A percentile compares a stretch with the other conserved stretches of the same genome.
Conservation (phyloP, 176 grass and related monocot species). For the Oropetium thomaeum region DNA sequence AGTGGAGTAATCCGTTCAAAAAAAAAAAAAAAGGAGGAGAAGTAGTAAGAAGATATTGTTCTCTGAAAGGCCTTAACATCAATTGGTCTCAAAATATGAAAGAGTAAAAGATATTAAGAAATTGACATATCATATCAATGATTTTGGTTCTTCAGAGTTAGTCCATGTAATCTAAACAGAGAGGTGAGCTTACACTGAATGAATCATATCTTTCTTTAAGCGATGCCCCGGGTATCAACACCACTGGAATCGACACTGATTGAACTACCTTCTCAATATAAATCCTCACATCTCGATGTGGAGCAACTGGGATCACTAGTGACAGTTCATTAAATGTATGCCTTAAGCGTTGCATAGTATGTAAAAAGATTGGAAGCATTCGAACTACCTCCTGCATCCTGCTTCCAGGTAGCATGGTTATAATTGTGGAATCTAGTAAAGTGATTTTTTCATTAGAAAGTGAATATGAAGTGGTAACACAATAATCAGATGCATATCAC, state of each 20-base stretch:
- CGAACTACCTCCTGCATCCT: constrained; percentile 86
- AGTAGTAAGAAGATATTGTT: constrained; percentile 8
- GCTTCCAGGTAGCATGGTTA: constrained; percentile 90
- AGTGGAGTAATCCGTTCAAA: no score
- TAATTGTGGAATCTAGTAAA: constrained; percentile 66
- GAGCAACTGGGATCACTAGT: constrained; percentile 82
- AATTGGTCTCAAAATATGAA: constrained; percentile 1
- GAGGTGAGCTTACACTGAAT: constrained; percentile 67
- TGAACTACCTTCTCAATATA: constrained; percentile 53
- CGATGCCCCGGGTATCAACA: constrained; percentile 63
- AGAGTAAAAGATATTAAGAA: background rate
- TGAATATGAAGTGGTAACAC: constrained; percentile 2
- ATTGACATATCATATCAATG: background rate
- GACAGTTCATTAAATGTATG: constrained; percentile 54
- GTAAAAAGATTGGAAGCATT: constrained; percentile 85
- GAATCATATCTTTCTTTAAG: constrained; percentile 72
- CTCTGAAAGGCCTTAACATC: constrained; percentile 14
- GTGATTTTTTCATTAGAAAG: constrained; percentile 38
- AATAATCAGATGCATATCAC: constrained; percentile 4
- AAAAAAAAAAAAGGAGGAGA: no score
- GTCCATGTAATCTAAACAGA: background rate
- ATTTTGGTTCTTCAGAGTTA: constrained; percentile 3
- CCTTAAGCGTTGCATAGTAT: constrained; percentile 58
- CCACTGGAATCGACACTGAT: constrained; percentile 42
- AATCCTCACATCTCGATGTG: constrained; percentile 58